Base-by-base conservation (phyloP, 805 yeast species). In the Sugiyamaella marilandica region DNA sequence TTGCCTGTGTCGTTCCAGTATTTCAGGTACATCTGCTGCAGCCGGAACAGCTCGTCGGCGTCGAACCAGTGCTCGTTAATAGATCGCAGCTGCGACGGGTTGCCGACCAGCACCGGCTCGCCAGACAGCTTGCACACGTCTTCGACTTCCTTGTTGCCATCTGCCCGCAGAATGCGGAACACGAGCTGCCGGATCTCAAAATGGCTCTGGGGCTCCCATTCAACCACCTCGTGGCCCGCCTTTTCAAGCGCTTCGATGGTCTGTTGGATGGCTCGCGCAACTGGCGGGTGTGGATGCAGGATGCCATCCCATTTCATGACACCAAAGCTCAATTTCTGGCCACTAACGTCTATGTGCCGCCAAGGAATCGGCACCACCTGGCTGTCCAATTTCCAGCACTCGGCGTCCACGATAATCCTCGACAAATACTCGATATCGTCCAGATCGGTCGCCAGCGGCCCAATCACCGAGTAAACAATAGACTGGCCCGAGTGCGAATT, bases 301-400 rank as follows among this genome's bases (percentile, higher is more conserved):
- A 77, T 72, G 7, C 77, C 77, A 58, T 78, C 84, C 49, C 71
- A 74, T 58, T 68, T 70, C 58, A 74, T 61, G 35, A 80, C 71
- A 7, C 80, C 85, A 39, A 80, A 62, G 49, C 71, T 78, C 44
- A 79, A 64, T 60, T 68, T 66, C 31, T 64, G 53, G 2, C 78
- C 70, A 3, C 5, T 5, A 7, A 70, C 57, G 3, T 74, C 73
- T 32, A 60, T 63, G 8, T 66, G 65, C 55, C 72, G 67, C 84
- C 83, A 81, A 7, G 81, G 80, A 47, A 79, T 59, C 14, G 82
- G 82, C 49, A 70, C 61, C 24, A 71, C 58, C 32, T 71, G 66
- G 47, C 79, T 74, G 63, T 83, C 87, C 43, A 65, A 65, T 31
- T 70, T 62, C 86, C 85, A 82, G 7, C 85, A 85, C 63, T 78